phyloP scores from a whole-genome alignment of 2,329 filamentous ascomycete species.

The Paecilomyces formosus region DNA sequence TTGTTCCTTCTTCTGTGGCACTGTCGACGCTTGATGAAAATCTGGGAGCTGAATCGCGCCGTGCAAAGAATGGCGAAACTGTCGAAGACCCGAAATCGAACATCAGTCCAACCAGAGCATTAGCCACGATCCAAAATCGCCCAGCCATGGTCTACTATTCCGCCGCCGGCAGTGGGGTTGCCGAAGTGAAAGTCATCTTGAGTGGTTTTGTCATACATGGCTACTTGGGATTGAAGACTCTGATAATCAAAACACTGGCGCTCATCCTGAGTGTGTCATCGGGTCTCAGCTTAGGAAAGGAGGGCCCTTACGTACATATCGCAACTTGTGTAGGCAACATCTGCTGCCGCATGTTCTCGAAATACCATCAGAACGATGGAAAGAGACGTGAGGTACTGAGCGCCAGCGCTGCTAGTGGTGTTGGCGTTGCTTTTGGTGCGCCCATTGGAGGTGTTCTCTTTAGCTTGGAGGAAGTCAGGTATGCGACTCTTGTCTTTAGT shows the following conservation, averaged over 20 bases:
- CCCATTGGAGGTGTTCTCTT: conserved; percentile 87
- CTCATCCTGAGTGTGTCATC: conserved; percentile 86
- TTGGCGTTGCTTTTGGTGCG: conserved; percentile 89
- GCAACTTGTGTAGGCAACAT: conserved; percentile 94
- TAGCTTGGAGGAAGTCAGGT: conserved; percentile 80
- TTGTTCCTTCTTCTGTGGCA: conserved; percentile 80
- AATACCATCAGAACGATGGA: conserved; percentile 89
- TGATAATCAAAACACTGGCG: conserved; percentile 75
- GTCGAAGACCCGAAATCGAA: conserved; percentile 37
- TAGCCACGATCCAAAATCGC: conserved; percentile 22
- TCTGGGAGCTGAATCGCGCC: conserved; percentile 59
- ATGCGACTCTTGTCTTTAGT: background rate
- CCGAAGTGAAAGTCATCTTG: conserved; percentile 95
- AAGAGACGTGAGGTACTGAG: conserved; percentile 93
- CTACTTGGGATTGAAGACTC: conserved; percentile 80
- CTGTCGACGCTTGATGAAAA: conserved; percentile 90
- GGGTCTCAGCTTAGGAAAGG: conserved; percentile 88
- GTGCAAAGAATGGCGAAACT: conserved; percentile 8
- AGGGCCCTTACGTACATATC: conserved; percentile 95
- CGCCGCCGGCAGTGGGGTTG: conserved; percentile 90
- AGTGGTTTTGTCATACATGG: conserved; percentile 96
- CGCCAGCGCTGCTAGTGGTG: conserved; percentile 82
- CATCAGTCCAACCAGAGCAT: conserved; percentile 31
- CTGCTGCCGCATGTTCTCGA: conserved; percentile 82
- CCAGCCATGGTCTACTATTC: conserved; percentile 91